Evolutionary conservation across 305 asterid species (phyloP), one percentile per base, ranked within the genome.

Genomic region (Solanum aculeatissimum): DNA sequence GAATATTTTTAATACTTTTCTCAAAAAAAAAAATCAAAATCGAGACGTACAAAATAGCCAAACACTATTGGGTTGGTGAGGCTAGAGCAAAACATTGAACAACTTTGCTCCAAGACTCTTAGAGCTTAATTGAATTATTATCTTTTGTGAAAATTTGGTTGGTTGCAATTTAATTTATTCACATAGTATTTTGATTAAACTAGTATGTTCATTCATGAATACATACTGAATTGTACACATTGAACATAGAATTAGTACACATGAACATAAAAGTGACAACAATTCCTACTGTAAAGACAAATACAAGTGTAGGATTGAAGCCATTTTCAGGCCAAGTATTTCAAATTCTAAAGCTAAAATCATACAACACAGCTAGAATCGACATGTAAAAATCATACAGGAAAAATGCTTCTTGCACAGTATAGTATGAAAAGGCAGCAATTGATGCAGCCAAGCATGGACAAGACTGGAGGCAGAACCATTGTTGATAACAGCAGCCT

Each of bases 351-450:
- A 40, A 53, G 40, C 81, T 25, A 47, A 58, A 11, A 57, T 53
- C 19, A 53, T 38, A 83, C 16, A 8, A 11, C 63, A 80, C 12
- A 51, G 70, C 21, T 55, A 51, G 68, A 69, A 74, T 18, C 29
- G 16, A 27, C 29, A 32, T 32, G 65, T 78, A 53, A 78, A 47
- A 12, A 77, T 77, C 47, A 4, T 18, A 42, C 43, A 9, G 1
- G 25, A 43, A 5, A 49, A 65, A 38, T 83, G 79, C 18, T n/a
- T 18, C 86, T 69, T 51, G 68, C 70, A 54, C n/a, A 47, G 71
- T 18, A 47, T 96, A 91, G 70, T 90, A 93, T 6, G 95, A 95
- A 70, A 95, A 88, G 7, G 90, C 97, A 2, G 94, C 97, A 58
- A 93, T 75, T 0, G 93, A 91, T 16, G 91, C 95, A 68, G 97